These are phyloP conservation scores for Colletotrichum sp. DNA, from an alignment of 2,329 filamentous ascomycete species.

Conservation along the genomic window DNA sequence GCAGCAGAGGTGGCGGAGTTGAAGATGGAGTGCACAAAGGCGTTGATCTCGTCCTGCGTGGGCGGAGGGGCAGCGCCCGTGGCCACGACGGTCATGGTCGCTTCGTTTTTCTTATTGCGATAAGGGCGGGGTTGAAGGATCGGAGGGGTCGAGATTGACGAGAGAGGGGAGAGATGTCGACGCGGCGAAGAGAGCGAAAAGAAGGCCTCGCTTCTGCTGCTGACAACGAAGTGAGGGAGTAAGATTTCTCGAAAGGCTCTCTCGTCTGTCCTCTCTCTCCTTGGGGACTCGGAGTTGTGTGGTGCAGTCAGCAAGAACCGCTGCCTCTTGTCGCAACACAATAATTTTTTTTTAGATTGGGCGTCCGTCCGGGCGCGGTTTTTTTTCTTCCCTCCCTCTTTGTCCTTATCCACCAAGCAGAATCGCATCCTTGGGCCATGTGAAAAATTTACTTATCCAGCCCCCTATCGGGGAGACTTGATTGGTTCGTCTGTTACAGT, in stretches of 20 bases:
- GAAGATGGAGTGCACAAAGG: constrained; percentile 71
- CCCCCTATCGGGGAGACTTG: background rate
- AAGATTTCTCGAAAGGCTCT: background rate
- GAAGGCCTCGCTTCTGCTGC: constrained; percentile 9
- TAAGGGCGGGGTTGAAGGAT: constrained; percentile 47
- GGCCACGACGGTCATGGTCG: constrained; percentile 41
- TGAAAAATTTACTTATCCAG: constrained; percentile 22
- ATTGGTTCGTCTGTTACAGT: constrained; percentile 10
- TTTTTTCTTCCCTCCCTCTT: constrained; percentile 9
- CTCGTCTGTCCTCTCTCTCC: constrained; percentile 21
- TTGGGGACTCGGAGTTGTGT: constrained; percentile 5
- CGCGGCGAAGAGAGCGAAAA: background rate
- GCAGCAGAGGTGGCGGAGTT: constrained; percentile 69
- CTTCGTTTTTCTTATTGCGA: constrained; percentile 24
- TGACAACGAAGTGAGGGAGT: constrained; percentile 6
- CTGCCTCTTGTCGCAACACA: background rate
- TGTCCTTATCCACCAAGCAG: constrained; percentile 15
- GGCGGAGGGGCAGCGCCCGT: constrained; percentile 58
- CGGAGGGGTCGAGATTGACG: background rate
- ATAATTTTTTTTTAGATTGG: constrained; percentile 18
- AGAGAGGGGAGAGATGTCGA: background rate
- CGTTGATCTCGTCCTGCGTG: constrained; percentile 67
- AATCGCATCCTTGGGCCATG: constrained; percentile 23
- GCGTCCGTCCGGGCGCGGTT: constrained; percentile 5
- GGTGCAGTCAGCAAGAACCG: constrained; percentile 1